Evolutionary conservation across 352 stramenopile genomes (phyloP), one percentile per base, ranked within the genome.

Genomic region (Pythium vanterpoolii): DNA sequence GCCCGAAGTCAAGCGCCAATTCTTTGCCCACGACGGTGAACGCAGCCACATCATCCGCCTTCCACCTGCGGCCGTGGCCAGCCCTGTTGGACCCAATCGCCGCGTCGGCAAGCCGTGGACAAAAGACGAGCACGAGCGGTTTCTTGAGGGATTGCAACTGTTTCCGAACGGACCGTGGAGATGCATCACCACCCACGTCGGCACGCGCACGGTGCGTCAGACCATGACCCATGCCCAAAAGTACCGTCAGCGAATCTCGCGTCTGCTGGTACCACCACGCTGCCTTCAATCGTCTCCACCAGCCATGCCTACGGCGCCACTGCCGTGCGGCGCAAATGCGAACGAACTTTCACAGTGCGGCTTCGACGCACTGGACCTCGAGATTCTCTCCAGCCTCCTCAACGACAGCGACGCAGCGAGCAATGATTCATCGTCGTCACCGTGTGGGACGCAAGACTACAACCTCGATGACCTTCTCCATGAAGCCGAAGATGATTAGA

Each of bases 221-320:
- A 83, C 71, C 9, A 82, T 84, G 73, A 78, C 71, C n/a, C 73
- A 86, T 36, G 73, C 71, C 6, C 76, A 86, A 31, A 86, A 86
- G 51, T 81, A 81, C 60, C 69, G 76, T 6, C 71, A 85, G 48
- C 74, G 75, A 55, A 80, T 85, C 39, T 64, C 66, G 19, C 74
- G 74, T 0, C 44, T 53, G 23, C 21, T 48, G 0, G 28, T 46
- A 3, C 7, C 28, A 18, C 54, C 31, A 23, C 30, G 1, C 27
- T 27, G 21, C 11, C 23, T 30, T 26, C 36, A 31, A 10, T 13
- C 6, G 24, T 30, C 40, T 10, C 40, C 34, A 18, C 14, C 34
- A 19, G 1, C 34, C 34, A 42, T 5, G 34, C 13, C 34, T 7
- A 42, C 13, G 18, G 18, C 34, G 18, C 13, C 18, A 42, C 34